Conservation (phyloP, 176 grass and related monocot genomes). For the Aegilops umbellulata region DNA sequence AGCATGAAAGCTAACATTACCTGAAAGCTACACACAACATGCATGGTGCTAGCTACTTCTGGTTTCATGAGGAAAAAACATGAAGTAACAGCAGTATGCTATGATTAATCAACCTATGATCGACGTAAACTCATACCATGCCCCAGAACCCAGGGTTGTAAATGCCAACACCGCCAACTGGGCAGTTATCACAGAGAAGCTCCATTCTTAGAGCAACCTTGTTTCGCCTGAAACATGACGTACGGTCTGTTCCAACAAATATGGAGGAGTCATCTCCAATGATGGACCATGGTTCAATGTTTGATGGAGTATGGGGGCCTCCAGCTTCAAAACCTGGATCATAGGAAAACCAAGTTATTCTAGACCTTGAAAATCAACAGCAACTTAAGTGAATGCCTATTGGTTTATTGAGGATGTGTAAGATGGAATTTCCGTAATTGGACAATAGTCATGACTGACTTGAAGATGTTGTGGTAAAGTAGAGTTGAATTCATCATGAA, state of each 20-base stretch:
- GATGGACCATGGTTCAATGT: conserved; percentile 73
- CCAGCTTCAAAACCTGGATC: conserved; percentile 90
- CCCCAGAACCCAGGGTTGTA: conserved; percentile 97
- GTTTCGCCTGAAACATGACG: conserved; percentile 71
- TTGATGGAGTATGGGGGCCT: conserved; percentile 83
- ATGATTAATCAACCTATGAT: neutral
- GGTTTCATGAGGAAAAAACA: neutral
- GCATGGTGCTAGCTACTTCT: neutral
- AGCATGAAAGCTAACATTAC: neutral
- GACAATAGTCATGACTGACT: neutral
- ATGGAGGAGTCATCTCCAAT: conserved; percentile 69
- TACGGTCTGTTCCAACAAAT: conserved; percentile 58
- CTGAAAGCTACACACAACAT: neutral
- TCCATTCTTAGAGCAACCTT: conserved; percentile 85
- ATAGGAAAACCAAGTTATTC: neutral
- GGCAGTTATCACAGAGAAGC: conserved; percentile 67
- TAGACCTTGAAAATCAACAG: neutral
- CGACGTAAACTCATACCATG: conserved; percentile 54
- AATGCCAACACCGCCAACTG: conserved; percentile 76
- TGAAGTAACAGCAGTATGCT: neutral
- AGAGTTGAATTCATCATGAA: neutral
- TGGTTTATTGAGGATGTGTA: neutral
- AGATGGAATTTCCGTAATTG: neutral
- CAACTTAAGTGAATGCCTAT: neutral
- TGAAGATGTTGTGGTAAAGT: neutral